These are phyloP conservation scores for Melaleuca alternifolia DNA, from an alignment of 345 rosid species.

Conservation along the genomic window DNA sequence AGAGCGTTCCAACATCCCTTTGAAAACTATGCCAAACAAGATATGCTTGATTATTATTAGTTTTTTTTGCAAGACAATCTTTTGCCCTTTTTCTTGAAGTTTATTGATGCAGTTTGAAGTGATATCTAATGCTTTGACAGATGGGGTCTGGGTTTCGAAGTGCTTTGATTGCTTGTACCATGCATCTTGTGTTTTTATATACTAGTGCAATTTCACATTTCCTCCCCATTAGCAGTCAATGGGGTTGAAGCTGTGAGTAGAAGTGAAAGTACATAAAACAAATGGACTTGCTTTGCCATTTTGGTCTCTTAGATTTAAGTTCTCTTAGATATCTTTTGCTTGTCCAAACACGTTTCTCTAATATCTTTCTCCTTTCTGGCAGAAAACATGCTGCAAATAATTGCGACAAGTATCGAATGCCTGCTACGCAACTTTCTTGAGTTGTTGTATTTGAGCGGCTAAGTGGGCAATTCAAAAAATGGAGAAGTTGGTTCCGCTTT, in stretches of 20 bases:
- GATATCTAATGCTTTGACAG: background rate
- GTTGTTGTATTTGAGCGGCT: background rate
- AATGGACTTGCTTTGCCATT: background rate
- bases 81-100: background rate
- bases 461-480: background rate
- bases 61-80: background rate
- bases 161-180: background rate
- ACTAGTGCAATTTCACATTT: background rate
- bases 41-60: background rate
- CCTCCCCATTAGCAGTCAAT: background rate
- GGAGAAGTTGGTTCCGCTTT: background rate
- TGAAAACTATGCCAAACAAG: background rate
- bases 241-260: background rate
- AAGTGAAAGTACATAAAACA: background rate
- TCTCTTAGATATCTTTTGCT: background rate
- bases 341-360: background rate
- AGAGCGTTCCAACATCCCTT: background rate
- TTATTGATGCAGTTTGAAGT: background rate
- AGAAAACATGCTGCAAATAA: background rate
- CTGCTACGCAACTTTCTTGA: background rate
- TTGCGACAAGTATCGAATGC: background rate
- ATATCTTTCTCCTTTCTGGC: background rate
- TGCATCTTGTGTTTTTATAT: background rate
- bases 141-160: background rate
- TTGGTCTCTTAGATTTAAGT: background rate